These are phyloP conservation scores for Decorospora gaudefroyi DNA, from an alignment of 2,329 filamentous ascomycete genomes.

Conservation along the genomic window DNA sequence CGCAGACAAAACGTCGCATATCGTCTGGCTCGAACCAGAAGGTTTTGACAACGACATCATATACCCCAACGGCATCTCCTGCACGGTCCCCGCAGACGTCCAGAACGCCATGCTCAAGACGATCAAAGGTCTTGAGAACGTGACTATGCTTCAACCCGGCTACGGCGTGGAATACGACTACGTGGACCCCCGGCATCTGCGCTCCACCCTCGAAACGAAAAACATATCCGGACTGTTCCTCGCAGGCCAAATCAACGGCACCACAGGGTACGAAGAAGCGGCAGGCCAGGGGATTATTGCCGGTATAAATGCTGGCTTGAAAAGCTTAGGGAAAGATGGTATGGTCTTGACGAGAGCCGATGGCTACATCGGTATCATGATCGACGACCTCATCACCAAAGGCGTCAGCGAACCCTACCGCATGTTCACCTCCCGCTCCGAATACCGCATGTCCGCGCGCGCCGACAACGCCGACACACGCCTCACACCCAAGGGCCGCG, in stretches of 20 bases:
- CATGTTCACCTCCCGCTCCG: conserved; percentile 96
- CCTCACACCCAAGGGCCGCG: conserved; percentile 76
- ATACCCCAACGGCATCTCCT: conserved; percentile 95
- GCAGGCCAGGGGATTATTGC: conserved; percentile 91
- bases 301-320: conserved; percentile 90
- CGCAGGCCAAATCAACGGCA: conserved; percentile 97
- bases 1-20: conserved; percentile 75
- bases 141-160: conserved; percentile 88
- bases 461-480: conserved; percentile 93
- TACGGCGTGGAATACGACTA: conserved; percentile 99
- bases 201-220: conserved; percentile 92
- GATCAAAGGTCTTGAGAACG: conserved; percentile 84
- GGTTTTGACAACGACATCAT: conserved; percentile 88
- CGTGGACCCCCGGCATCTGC: conserved; percentile 86
- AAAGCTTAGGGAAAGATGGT: conserved; percentile 66
- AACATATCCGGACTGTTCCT: conserved; percentile 85
- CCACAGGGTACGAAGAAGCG: conserved; percentile 96
- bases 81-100: conserved; percentile 89
- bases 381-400: conserved; percentile 95
- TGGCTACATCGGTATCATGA: conserved; percentile 98
- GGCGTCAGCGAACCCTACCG: conserved; percentile 96
- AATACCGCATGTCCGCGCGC: conserved; percentile 90
- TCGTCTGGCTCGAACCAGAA: conserved; percentile 97
- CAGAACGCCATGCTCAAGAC: conserved; percentile 86
- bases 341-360: conserved; percentile 78